A percentile compares a stretch with the other conserved stretches of the same genome.
phyloP scores from a whole-genome alignment of 2,329 filamentous ascomycete species.

The Apiospora rasikravindrae region DNA sequence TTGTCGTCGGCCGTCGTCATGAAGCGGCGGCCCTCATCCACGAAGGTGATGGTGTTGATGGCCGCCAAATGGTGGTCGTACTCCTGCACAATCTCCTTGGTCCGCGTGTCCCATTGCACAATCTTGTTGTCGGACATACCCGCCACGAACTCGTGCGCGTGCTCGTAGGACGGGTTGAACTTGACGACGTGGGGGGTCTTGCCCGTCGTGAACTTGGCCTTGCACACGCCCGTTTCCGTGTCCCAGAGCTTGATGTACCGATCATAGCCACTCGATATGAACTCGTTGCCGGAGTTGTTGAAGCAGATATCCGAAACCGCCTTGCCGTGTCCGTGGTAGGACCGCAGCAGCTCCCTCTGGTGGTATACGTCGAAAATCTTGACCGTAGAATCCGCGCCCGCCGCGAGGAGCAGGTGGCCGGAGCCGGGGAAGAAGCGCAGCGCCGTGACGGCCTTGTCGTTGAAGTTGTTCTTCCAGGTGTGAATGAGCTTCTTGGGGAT shows the following conservation, averaged over 20 bases:
- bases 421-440: conserved; percentile 88
- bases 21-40: conserved; percentile 92
- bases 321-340: conserved; percentile 90
- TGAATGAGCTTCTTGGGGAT: conserved; percentile 94
- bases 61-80: conserved; percentile 98
- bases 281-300: conserved; percentile 80
- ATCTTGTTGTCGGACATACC: conserved; percentile 99
- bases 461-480: conserved; percentile 78
- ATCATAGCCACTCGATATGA: conserved; percentile 91
- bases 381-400: conserved; percentile 87
- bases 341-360: conserved; percentile 82
- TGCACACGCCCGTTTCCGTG: conserved; percentile 88
- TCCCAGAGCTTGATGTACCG: conserved; percentile 98
- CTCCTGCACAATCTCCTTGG: conserved; percentile 84
- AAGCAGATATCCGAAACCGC: conserved; percentile 90
- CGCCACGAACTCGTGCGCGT: conserved; percentile 87
- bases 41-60: conserved; percentile 96
- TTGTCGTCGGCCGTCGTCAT: conserved; percentile 99
- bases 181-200: conserved; percentile 94
- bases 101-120: conserved; percentile 90
- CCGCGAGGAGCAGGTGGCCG: conserved; percentile 86
- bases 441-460: conserved; percentile 82
- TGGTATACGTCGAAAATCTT: conserved; percentile 97
- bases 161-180: conserved; percentile 83
- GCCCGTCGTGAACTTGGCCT: conserved; percentile 88